Percentiles rank a stretch among this genome's conserved stretches.
Evolutionary conservation across 495 filamentous ascomycete genomes (phyloP).

Genomic region (Penicillium roqueforti): DNA sequence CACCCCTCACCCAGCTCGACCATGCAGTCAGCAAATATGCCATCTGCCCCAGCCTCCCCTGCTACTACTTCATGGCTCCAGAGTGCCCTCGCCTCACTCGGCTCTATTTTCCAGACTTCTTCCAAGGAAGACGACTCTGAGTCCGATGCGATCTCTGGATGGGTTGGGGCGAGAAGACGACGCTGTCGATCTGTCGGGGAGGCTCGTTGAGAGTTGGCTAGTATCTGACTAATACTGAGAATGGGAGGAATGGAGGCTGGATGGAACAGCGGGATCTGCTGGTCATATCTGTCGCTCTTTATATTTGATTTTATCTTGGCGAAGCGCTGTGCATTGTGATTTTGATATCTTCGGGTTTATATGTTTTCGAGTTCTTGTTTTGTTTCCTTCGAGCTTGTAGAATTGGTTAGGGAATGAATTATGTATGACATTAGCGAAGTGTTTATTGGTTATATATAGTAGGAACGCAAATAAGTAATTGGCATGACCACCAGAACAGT

Average conservation of each 20-base stretch:
- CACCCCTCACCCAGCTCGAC: not conserved
- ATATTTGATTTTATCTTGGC: not conserved
- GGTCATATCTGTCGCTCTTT: not conserved
- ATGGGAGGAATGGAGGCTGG: not conserved
- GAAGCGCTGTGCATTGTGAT: not conserved
- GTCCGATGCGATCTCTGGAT: conserved; percentile 22
- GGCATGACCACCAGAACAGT: too few relatives aligned
- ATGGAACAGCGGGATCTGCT: not conserved
- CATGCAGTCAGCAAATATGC: not conserved
- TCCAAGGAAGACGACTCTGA: conserved; percentile 9
- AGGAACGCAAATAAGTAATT: not conserved
- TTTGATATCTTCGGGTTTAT: not conserved
- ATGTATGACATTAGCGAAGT: not conserved
- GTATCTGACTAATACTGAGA: not conserved
- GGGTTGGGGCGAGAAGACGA: conserved; percentile 21
- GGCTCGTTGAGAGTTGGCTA: conserved; percentile 11
- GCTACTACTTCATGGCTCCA: conserved; percentile 12
- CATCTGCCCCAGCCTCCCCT: not conserved
- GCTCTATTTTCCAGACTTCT: conserved; percentile 7
- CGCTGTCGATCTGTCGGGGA: conserved; percentile 26
- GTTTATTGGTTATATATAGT: not conserved
- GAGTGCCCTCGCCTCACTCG: conserved; percentile 10
- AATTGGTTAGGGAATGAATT: not conserved
- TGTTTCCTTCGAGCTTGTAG: not conserved
- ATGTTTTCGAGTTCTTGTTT: not conserved